Base-by-base conservation (phyloP, 176 grass and related monocot genomes). In the Guadua angustifolia region DNA sequence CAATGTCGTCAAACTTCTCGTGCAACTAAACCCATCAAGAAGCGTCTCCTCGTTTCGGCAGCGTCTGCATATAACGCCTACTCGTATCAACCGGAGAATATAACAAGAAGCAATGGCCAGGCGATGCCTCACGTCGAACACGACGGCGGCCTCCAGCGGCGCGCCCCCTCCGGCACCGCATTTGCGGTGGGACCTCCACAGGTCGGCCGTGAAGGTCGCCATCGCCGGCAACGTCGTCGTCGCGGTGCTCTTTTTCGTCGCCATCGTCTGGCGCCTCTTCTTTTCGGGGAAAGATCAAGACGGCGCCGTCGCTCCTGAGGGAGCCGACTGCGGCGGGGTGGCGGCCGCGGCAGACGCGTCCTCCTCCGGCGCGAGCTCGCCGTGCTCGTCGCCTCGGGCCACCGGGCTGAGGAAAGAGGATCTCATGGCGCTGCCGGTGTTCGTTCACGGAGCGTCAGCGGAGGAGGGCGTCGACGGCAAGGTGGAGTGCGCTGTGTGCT, bases 401-500 rank as follows among this genome's bases (percentile, higher is more conserved):
- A 66, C 42, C 35, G 55, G 78, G 12, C 63, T 88, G 22, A 0
- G 47, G 4, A 24, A 47, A 15, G 75, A 78, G 11, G 91, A 88
- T 50, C 75, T 90, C 21, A 70, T 56, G 42, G 67, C 79, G 47
- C 83, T 93, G 36, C 85, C 85, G 32, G 85, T 85, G 78, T 93
- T 73, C 86, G 77, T 93, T n/a, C 85, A 88, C 74, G 17, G 47
- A 60, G 32, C 51, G 69, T 32, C 40, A 4, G 68, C 45, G 39
- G 45, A 59, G 71, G 60, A 67, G 25, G 35, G 57, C 39, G 39
- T 40, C 50, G 88, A 22, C 61, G 78, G 64, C 42, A 63, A 77
- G 88, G 73, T 78, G 77, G 86, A 91, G 74, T 91, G 88, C 71
- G 86, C 62, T 15, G 86, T 94, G 57, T 94, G 88, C 89, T 83